Evolutionary conservation across 2,329 filamentous ascomycete species (phyloP), one percentile per base, ranked within the genome.

Genomic region (Arachnomyces sp.): DNA sequence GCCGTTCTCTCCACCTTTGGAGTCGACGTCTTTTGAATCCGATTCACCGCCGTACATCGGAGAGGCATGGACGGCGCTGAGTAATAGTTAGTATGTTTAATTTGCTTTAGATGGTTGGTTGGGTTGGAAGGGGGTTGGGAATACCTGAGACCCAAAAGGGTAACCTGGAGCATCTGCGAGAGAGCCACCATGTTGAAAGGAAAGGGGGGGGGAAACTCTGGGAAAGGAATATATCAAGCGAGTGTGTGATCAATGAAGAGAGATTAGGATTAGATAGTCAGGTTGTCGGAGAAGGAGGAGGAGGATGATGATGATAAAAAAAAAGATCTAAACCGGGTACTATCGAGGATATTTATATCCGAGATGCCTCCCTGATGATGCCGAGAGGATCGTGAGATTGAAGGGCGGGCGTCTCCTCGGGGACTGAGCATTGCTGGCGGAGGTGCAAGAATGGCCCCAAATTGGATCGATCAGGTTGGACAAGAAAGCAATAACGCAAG

Each of bases 161-260:
- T 29, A 14, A 42, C 13, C 11, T 37, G 39, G 29, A 42, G 12
- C 7, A 37, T 37, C 30, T 37, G 39, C 32, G 25, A 37, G 28
- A 42, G 35, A 34, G 34, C 31, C 37, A 42, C 34, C 39, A 42
- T 42, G 3, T 42, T 42, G 39, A 38, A 42, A 32, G 13, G 17
- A 36, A 4, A 14, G 20, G 30, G 29, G 25, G 18, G 20, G 28
- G 16, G 12, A 14, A 20, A 28, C 13, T 17, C 37, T 31, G 31
- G 25, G 15, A 14, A 36, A 5, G 28, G 30, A 31, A 15, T n/a
- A 36, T 15, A 16, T 17, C 5, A 18, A 13, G 20, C 14, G 6
- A 34, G 38, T 16, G 13, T 17, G 31, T 36, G 12, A 18, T 12
- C 12, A 25, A 12, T 16, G n/a, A 40, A 13, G 34, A 3, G 28